Conservation (phyloP, 768 basidiomycete species). For the Lactarius akahatsu region DNA sequence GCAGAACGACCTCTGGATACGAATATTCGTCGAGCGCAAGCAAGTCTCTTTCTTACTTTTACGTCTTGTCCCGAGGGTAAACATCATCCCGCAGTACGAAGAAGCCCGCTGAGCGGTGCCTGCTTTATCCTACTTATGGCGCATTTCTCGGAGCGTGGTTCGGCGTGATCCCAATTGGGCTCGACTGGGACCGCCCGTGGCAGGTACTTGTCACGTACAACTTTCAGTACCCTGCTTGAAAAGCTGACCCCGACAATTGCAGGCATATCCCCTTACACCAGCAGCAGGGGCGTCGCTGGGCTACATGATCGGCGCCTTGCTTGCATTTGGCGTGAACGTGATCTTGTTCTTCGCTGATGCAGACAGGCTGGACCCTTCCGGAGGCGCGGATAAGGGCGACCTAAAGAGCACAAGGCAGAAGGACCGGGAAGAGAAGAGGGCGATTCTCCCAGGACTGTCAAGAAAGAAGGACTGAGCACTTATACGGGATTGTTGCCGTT, state of each 20-base stretch:
- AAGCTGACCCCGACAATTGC: conserved; percentile 12
- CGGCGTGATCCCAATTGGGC: conserved; percentile 79
- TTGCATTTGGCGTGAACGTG: conserved; percentile 49
- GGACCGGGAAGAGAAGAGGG: conserved; percentile 16
- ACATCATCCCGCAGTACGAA: conserved; percentile 41
- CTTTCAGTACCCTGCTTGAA: conserved; percentile 14
- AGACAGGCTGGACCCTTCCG: conserved; percentile 11
- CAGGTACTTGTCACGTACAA: conserved; percentile 53
- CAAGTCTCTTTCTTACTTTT: conserved; percentile 44
- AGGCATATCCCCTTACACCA: conserved; percentile 85
- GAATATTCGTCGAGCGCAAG: conserved; percentile 81
- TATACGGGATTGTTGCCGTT: neutral
- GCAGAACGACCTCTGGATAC: conserved; percentile 66
- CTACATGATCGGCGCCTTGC: conserved; percentile 59
- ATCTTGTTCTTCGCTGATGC: conserved; percentile 33
- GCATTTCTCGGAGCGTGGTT: conserved; percentile 74
- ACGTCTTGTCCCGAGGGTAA: neutral
- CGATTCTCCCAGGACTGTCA: no score
- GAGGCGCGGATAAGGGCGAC: neutral
- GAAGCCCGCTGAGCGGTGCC: conserved; percentile 69
- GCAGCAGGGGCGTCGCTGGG: conserved; percentile 71
- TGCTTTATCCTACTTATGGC: conserved; percentile 79
- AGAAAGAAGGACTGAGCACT: conserved; percentile 3
- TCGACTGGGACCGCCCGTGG: conserved; percentile 98
- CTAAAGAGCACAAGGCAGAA: conserved; percentile 9